These are phyloP conservation scores for Cercospora berteroae DNA, from an alignment of 2,329 filamentous ascomycete genomes.

Conservation along the genomic window DNA sequence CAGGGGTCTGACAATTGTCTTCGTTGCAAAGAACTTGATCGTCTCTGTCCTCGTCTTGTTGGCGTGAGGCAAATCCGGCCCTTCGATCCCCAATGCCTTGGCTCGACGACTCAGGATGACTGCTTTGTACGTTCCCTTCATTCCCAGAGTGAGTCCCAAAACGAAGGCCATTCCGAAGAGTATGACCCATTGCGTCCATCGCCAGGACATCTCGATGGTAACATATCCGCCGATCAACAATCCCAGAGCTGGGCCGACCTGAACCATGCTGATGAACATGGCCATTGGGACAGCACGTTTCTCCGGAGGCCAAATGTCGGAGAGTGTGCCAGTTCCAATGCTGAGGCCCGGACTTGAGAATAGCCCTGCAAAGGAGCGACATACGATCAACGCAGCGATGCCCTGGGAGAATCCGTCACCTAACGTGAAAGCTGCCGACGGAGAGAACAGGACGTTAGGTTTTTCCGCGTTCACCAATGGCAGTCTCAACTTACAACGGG, in stretches of 20 bases:
- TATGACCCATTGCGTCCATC: slow-evolving; percentile 39
- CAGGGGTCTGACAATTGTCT: slow-evolving; percentile 29
- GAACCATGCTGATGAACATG: slow-evolving; percentile 11
- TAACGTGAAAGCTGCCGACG: slow-evolving; percentile 55
- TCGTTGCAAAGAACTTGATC: slow-evolving; percentile 9
- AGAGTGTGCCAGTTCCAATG: slow-evolving; percentile 22
- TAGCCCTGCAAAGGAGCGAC: slow-evolving; percentile 69
- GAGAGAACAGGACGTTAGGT: neutral
- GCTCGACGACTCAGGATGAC: slow-evolving; percentile 31
- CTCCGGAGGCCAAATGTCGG: slow-evolving; percentile 24
- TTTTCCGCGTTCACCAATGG: neutral
- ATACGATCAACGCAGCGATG: slow-evolving; percentile 53
- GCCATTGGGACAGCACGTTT: slow-evolving; percentile 22
- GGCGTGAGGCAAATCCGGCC: slow-evolving; percentile 1
- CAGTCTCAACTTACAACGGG: slow-evolving; percentile 34
- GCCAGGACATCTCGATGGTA: slow-evolving; percentile 30
- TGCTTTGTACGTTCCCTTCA: slow-evolving; percentile 37
- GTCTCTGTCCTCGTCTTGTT: slow-evolving; percentile 5
- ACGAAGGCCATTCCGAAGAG: slow-evolving; percentile 28
- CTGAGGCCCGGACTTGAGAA: slow-evolving; percentile 61
- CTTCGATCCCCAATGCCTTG: slow-evolving; percentile 25
- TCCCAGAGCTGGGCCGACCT: slow-evolving; percentile 17
- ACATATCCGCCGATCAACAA: slow-evolving; percentile 37
- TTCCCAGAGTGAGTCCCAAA: slow-evolving; percentile 33
- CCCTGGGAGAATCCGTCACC: slow-evolving; percentile 54